A percentile compares a stretch with the other conserved stretches of the same genome.
Evolutionary conservation across 2,329 filamentous ascomycete species (phyloP).

Genomic region (Onygenales sp.): DNA sequence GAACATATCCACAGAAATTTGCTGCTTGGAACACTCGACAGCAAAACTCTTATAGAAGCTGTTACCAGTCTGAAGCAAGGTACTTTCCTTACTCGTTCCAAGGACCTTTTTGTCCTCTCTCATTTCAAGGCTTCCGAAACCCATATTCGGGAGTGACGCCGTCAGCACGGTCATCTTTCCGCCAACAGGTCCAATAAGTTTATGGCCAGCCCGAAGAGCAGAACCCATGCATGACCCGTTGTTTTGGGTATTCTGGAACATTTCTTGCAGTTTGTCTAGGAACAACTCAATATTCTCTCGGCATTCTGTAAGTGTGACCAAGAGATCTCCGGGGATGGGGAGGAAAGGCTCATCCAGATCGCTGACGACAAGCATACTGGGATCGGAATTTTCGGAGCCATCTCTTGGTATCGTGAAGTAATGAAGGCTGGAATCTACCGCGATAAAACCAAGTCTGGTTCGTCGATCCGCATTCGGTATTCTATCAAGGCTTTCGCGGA

Average conservation of each 20-base stretch:
- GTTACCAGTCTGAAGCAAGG: conserved; percentile 80
- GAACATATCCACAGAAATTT: conserved; percentile 98
- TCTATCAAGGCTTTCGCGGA: conserved; percentile 86
- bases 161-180: conserved; percentile 91
- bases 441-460: conserved; percentile 88
- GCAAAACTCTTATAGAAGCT: conserved; percentile 99
- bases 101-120: conserved; percentile 93
- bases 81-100: conserved; percentile 84
- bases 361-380: conserved; percentile 86
- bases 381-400: conserved; percentile 71
- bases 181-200: conserved; percentile 86
- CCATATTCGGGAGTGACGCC: conserved; percentile 80
- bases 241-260: conserved; percentile 94
- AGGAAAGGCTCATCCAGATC: conserved; percentile 95
- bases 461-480: conserved; percentile 97
- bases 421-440: conserved; percentile 86
- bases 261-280: conserved; percentile 79
- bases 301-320: conserved; percentile 82
- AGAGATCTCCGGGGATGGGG: conserved; percentile 80
- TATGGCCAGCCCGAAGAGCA: conserved; percentile 84
- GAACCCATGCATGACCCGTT: conserved; percentile 90
- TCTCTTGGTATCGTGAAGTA: conserved; percentile 95
- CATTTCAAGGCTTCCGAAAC: conserved; percentile 82
- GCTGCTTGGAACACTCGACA: conserved; percentile 96
- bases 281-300: conserved; percentile 86